Conservation (phyloP, 345 rosid genomes). For the Citrus cavaleriei region DNA sequence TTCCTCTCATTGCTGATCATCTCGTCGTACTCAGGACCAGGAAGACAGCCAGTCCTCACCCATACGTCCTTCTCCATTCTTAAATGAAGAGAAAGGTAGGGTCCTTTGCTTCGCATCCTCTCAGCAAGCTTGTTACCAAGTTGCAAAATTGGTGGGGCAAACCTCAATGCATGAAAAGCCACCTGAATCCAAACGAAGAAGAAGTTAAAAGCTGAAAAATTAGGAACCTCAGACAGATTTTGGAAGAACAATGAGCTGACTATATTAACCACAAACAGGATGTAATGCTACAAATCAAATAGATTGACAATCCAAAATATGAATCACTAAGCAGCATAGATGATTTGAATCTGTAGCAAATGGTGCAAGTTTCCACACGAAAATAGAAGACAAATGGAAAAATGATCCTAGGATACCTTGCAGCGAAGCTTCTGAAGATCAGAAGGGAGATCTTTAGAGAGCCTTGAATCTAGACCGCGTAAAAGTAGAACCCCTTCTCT, state of each 20-base stretch:
- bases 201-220: not conserved
- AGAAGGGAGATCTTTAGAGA: slow-evolving; percentile 85
- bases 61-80: slow-evolving; percentile 92
- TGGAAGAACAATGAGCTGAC: not conserved
- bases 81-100: slow-evolving; percentile 87
- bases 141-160: slow-evolving; percentile 62
- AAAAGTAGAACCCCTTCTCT: slow-evolving; percentile 86
- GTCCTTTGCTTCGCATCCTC: slow-evolving; percentile 82
- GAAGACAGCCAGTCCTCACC: slow-evolving; percentile 95
- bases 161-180: slow-evolving; percentile 78
- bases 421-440: slow-evolving; percentile 96
- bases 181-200: slow-evolving; percentile 39
- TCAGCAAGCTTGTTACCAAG: slow-evolving; percentile 76
- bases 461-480: slow-evolving; percentile 89
- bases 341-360: not conserved
- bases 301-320: not conserved
- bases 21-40: slow-evolving; percentile 79
- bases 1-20: slow-evolving; percentile 65
- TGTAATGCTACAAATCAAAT: not conserved
- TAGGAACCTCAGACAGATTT: not conserved
- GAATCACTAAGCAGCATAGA: not conserved
- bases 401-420: slow-evolving; percentile 46
- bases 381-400: not conserved
- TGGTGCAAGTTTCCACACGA: not conserved
- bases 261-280: not conserved